Conservation (phyloP, 805 yeast species). For the Isabelozyma pseudorhagii region DNA sequence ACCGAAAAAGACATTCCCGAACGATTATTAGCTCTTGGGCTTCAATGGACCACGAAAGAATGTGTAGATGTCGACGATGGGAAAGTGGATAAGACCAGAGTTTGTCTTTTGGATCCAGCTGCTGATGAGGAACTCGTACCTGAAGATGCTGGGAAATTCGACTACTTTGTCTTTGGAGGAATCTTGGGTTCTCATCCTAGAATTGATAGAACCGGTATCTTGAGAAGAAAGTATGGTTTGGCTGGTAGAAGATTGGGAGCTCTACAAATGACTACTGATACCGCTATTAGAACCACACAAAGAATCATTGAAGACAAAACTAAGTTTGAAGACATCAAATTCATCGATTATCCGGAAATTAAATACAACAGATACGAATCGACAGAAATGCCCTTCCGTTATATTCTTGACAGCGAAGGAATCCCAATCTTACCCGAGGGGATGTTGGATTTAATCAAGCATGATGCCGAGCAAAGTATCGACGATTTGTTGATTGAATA, state of each 20-base stretch:
- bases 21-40: conserved; percentile 54
- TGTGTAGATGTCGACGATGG: conserved; percentile 52
- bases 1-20: conserved; percentile 63
- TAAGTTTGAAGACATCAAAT: conserved; percentile 69
- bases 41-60: conserved; percentile 82
- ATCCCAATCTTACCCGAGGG: conserved; percentile 89
- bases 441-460: conserved; percentile 80
- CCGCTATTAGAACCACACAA: conserved; percentile 92
- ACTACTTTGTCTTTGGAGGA: conserved; percentile 94
- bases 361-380: conserved; percentile 85
- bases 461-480: conserved; percentile 79
- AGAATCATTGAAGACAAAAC: conserved; percentile 59
- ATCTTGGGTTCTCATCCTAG: conserved; percentile 93
- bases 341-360: conserved; percentile 92
- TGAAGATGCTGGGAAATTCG: conserved; percentile 60
- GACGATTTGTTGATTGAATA: conserved; percentile 58
- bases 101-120: conserved; percentile 87
- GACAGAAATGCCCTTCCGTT: conserved; percentile 97
- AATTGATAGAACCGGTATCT: conserved; percentile 89
- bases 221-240: conserved; percentile 76
- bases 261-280: conserved; percentile 96
- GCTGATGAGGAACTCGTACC: conserved; percentile 76
- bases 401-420: conserved; percentile 59
- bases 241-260: conserved; percentile 83
- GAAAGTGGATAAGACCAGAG: conserved; percentile 42